Conservation (phyloP, 1,284 basidiomycete genomes). For the Apiotrichum siamense region DNA sequence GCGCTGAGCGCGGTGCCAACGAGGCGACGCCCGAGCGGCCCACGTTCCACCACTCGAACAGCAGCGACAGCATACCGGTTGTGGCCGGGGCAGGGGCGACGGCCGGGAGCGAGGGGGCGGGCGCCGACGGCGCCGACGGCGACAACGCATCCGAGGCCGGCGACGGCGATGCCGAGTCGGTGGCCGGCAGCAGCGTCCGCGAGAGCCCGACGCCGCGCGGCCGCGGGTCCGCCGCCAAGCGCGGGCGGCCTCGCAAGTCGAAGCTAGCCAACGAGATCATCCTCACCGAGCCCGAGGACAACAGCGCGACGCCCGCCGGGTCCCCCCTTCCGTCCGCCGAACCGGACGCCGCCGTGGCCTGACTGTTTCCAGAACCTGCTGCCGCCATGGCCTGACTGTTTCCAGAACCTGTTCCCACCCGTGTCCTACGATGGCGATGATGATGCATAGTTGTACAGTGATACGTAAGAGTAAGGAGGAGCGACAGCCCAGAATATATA, state of each 20-base stretch:
- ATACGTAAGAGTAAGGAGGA: neutral
- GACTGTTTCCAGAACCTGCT: neutral
- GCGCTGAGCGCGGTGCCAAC: neutral
- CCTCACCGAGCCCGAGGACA: conserved; percentile 14
- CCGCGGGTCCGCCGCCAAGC: conserved; percentile 4
- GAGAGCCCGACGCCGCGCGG: conserved; percentile 10
- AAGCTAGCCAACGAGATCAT: conserved; percentile 43
- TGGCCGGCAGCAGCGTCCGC: conserved; percentile 4
- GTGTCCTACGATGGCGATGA: too few species aligned
- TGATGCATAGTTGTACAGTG: conserved; percentile 17
- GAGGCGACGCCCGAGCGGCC: conserved; percentile 16
- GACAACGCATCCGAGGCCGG: conserved; percentile 22
- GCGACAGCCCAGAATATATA: neutral
- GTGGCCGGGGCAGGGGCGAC: too few species aligned
- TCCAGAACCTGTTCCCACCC: neutral
- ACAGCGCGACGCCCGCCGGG: neutral
- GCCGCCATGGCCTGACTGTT: neutral
- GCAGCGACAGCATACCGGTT: conserved; percentile 14
- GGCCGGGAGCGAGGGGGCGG: neutral
- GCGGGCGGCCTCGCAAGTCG: conserved; percentile 30
- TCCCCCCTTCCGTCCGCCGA: neutral
- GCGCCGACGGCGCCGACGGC: neutral
- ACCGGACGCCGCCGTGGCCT: neutral
- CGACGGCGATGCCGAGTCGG: conserved; percentile 25
- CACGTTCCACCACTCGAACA: conserved; percentile 5